Evolutionary conservation across 2,329 filamentous ascomycete species (phyloP), one percentile per base, ranked within the genome.

Genomic region (Mariannaea sp.): DNA sequence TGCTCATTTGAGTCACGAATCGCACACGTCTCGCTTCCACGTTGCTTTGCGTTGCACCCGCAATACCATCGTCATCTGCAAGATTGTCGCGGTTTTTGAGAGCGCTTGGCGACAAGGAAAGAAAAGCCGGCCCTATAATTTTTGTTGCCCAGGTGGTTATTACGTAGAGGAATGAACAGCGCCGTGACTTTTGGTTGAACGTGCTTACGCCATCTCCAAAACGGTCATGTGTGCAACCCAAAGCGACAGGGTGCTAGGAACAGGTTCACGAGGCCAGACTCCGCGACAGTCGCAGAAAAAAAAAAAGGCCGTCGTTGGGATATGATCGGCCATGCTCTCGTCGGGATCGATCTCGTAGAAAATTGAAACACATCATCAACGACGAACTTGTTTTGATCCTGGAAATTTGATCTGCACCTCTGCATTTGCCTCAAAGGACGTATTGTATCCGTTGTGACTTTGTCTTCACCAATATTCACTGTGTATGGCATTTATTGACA

Each of bases 201-300:
- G 30, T 26, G 43, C 16, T 39, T 38, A 38, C 17, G 22, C 26
- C 24, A 24, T 38, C 32, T 43, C 30, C 43, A 42, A 12, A 48
- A 48, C 26, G n/a, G 49, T 51, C 49, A 51, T 51, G 49, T 38
- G 41, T 51, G 41, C 20, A 33, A 8, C 17, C 20, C 24, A 30
- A 39, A n/a, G n/a, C 17, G 33, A n/a, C 33, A 20, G 49, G 26
- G 40, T 42, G 24, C n/a, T n/a, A 12, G 22, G 33, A 36, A 36
- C 14, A 16, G 7, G 33, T 19, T 19, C 19, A 17, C 33, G 19
- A 24, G 22, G 22, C 22, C 5, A 24, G 22, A 32, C 29, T 6
- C 6, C n/a, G n/a, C n/a, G n/a, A n/a, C n/a, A n/a, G n/a, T n/a
- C n/a, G n/a, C n/a, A n/a, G n/a, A n/a, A n/a, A n/a, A n/a, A n/a